Evolutionary conservation across 1,284 basidiomycete species (phyloP), one percentile per base, ranked within the genome.

Genomic region (Anthracocystis setariae): DNA sequence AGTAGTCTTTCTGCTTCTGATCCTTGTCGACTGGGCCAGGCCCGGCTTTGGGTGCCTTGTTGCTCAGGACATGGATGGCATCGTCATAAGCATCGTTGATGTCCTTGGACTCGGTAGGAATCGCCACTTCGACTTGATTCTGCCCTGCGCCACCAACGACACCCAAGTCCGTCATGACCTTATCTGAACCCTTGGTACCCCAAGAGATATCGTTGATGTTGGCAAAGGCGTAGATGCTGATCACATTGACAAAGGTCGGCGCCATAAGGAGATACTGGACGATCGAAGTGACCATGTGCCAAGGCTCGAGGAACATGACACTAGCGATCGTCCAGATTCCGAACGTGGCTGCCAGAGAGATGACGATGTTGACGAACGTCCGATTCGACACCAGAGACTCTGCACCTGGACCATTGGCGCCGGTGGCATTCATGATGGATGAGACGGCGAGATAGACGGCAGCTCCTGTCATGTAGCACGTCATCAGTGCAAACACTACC

Each of bases 101-200:
- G 29, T 82, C 81, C 52, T 75, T 76, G 3, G 56, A 45, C 50
- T 81, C 79, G 39, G 74, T 81, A 8, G 81, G 81, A 27, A 82
- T 73, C 17, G 69, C 61, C 2, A 82, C 76, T 17, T 81, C 76
- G 21, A 82, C 80, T 44, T 77, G 65, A 33, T 79, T 74, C 23
- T 44, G 46, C 9, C 62, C 54, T 12, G 53, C 21, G 2, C 56
- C 59, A 3, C 62, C 64, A 13, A 79, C 80, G 2, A 76, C 71
- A 18, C 80, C 80, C 17, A 82, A 56, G 53, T 82, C 81, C 0
- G 74, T 78, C 44, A 70, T 56, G 24, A 77, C 65, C 33, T 62
- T 78, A 43, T 80, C 78, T 8, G 71, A 77, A 5, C 81, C 81
- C 48, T 82, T 82, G 42, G 81, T 82, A 29, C 81, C 81, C 81